A percentile compares a stretch with the other conserved stretches of the same genome.
These are phyloP conservation scores for Cercospora berteroae DNA, from an alignment of 2,329 filamentous ascomycete species.

Conservation along the genomic window DNA sequence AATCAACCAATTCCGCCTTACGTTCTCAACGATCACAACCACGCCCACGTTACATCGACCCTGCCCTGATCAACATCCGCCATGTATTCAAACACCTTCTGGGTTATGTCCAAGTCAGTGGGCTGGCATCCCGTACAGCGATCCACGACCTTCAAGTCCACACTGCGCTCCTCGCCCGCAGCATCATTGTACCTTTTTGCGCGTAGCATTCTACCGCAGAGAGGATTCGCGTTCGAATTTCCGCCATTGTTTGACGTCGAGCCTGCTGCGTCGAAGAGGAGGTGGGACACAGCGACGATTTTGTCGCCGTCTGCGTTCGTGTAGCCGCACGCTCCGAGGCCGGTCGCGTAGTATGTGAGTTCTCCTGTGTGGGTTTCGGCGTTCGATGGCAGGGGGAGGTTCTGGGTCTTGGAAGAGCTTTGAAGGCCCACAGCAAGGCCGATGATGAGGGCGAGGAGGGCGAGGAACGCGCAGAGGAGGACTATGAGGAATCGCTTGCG, in stretches of 20 bases:
- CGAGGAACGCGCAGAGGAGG: constrained; percentile 9
- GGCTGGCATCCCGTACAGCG: constrained; percentile 56
- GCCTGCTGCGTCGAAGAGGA: constrained; percentile 57
- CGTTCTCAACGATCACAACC: constrained; percentile 20
- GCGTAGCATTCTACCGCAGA: constrained; percentile 66
- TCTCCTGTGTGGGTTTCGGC: constrained; percentile 49
- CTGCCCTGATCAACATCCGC: constrained; percentile 38
- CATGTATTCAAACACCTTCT: constrained; percentile 48
- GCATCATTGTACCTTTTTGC: constrained; percentile 48
- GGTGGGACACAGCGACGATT: constrained; percentile 62
- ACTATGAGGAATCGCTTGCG: constrained; percentile 13
- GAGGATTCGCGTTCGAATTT: constrained; percentile 60
- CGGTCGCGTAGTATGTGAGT: constrained; percentile 58
- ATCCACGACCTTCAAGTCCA: constrained; percentile 60
- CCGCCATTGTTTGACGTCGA: constrained; percentile 26
- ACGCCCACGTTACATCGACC: constrained; percentile 37
- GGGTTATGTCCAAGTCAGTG: constrained; percentile 52
- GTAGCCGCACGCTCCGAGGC: constrained; percentile 67
- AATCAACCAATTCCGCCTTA: background rate
- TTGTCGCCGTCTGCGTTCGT: constrained; percentile 54
- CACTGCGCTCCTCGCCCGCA: constrained; percentile 40
- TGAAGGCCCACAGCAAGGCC: constrained; percentile 13
- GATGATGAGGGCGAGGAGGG: constrained; percentile 10
- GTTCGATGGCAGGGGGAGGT: constrained; percentile 54
- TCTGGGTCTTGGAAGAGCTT: constrained; percentile 29